Evolutionary conservation across 163 green algal genomes (phyloP), one percentile per base, ranked within the genome.

Genomic region (Prototheca stagnorum): DNA sequence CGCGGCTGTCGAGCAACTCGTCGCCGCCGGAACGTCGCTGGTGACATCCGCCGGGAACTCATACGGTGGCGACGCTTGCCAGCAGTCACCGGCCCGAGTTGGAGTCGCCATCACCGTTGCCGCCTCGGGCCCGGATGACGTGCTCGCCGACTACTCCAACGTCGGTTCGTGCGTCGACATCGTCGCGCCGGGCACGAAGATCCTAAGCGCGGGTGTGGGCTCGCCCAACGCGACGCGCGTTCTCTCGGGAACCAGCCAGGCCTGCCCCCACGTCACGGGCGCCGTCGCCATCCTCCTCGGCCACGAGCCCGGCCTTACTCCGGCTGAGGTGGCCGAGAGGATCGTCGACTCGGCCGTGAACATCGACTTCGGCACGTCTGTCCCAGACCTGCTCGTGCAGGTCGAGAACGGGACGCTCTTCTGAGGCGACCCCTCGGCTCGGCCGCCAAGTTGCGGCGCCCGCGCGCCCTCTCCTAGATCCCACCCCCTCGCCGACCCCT

Each of bases 201-300:
- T 63, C 42, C 28, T 29, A 14, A 45, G 21, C 4, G 48, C 42
- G 20, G 55, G 55, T 34, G 51, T 52, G 1, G 3, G 40, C 20
- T 44, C 23, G 5, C 72, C 80, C 53, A 56, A 35, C 4, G 49
- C 60, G 20, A 44, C 48, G 3, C 58, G 58, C 11, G 31, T 59
- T 0, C 56, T 61, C 16, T 63, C 43, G 4, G 64, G 67, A 19
- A 77, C 62, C 2, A 54, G 20, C 3, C 65, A 69, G 46, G 72
- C 74, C 0, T 55, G 61, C n/a, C 73, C 78, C 3, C 75, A 79
- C 26, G 68, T 76, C 0, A 67, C 66, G 2, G 78, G 75, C 12
- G 71, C 72, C 2, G 62, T 68, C 5, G 78, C 75, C 2, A 43
- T 74, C 6, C 75, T 82, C 50, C 48, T 85, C n/a, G 51, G 74